Conservation (phyloP, 148 eudicot genomes). For the Cornus kousa region DNA sequence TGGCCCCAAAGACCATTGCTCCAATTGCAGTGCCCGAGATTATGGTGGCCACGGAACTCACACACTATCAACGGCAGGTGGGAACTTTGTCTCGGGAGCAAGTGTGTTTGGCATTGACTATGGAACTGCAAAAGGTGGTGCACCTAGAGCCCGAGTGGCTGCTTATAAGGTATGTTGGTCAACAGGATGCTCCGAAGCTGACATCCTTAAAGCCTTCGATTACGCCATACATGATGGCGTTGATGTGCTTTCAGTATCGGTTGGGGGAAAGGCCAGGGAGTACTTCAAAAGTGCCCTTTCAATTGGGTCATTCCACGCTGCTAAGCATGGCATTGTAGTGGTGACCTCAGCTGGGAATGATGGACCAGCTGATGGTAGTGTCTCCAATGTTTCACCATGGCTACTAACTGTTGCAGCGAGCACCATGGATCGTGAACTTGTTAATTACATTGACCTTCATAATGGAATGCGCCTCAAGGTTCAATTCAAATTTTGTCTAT, state of each 20-base stretch:
- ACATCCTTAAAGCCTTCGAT: conserved; percentile 50
- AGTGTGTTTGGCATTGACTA: conserved; percentile 9
- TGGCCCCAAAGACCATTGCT: too few species aligned
- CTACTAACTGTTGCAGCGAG: conserved; percentile 67
- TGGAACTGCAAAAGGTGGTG: conserved; percentile 65
- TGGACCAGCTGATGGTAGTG: conserved; percentile 39
- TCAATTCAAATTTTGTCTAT: too few species aligned
- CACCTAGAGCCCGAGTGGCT: conserved; percentile 63
- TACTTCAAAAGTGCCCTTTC: conserved; percentile 37
- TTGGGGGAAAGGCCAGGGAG: conserved; percentile 34
- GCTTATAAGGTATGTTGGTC: conserved; percentile 64
- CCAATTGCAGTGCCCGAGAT: background rate
- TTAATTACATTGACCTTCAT: conserved; percentile 28
- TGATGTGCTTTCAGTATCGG: conserved; percentile 23
- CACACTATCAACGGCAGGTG: conserved; percentile 7
- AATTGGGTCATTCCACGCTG: conserved; percentile 59
- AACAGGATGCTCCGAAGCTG: conserved; percentile 37
- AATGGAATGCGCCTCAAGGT: conserved; percentile 40
- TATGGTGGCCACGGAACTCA: conserved; percentile 18
- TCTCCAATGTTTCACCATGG: conserved; percentile 63
- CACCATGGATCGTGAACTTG: conserved; percentile 49
- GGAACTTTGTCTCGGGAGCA: conserved; percentile 7
- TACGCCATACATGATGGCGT: too few species aligned
- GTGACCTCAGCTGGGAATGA: conserved; percentile 58
- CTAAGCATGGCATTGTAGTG: conserved; percentile 37